A percentile compares a stretch with the other conserved stretches of the same genome.
Evolutionary conservation across 768 basidiomycete species (phyloP).

Genomic region (Lanmaoa pseudosensibilis): DNA sequence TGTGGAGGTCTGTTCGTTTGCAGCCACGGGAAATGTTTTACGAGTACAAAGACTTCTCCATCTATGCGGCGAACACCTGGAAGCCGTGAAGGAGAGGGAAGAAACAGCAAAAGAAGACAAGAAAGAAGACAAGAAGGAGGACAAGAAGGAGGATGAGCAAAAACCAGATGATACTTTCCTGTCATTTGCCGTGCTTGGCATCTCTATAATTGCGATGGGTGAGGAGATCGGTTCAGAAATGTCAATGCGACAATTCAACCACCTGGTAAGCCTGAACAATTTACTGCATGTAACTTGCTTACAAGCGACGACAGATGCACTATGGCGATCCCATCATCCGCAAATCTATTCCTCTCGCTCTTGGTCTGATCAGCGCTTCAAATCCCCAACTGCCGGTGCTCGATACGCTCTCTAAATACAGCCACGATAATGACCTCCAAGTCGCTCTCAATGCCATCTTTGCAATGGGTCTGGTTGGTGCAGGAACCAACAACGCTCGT

Average conservation of each 20-base stretch:
- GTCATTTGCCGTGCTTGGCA: constrained; percentile 89
- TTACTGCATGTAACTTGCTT: constrained; percentile 4
- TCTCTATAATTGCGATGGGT: constrained; percentile 95
- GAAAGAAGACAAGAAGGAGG: constrained; percentile 57
- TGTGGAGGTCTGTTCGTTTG: constrained; percentile 92
- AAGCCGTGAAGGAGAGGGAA: constrained; percentile 41
- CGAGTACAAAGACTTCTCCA: constrained; percentile 92
- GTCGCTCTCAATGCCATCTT: constrained; percentile 98
- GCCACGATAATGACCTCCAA: constrained; percentile 96
- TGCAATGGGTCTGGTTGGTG: constrained; percentile 97
- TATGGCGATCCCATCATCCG: constrained; percentile 94
- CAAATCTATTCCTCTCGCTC: constrained; percentile 89
- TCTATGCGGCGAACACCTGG: constrained; percentile 89
- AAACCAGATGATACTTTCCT: constrained; percentile 79
- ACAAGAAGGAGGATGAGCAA: constrained; percentile 57
- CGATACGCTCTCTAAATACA: constrained; percentile 97
- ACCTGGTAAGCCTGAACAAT: constrained; percentile 60
- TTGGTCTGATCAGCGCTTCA: constrained; percentile 92
- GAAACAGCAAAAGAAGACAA: constrained; percentile 40
- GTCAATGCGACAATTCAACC: constrained; percentile 97
- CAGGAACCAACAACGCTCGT: constrained; percentile 98
- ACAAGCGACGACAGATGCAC: constrained; percentile 74
- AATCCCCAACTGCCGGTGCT: constrained; percentile 94
- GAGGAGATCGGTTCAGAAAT: constrained; percentile 98
- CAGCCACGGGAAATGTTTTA: constrained; percentile 93